These are phyloP conservation scores for Phytophthora kernoviae DNA, from an alignment of 352 stramenopile genomes.

Conservation along the genomic window DNA sequence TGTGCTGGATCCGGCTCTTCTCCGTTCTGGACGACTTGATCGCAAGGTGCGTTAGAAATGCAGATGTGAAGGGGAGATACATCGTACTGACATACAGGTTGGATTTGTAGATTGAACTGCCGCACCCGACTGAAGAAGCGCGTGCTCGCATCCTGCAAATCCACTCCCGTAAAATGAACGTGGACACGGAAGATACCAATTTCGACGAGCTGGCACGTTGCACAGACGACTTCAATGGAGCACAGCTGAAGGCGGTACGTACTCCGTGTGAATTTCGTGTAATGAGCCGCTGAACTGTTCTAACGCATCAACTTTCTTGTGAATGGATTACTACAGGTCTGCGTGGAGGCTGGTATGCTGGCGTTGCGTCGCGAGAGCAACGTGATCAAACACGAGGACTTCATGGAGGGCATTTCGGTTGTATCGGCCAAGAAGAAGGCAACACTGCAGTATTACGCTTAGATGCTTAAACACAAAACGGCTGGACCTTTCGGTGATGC, in stretches of 20 bases:
- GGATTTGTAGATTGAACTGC: slow-evolving; percentile 95
- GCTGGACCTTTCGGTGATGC: background rate
- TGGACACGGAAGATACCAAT: slow-evolving; percentile 94
- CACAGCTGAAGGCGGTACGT: slow-evolving; percentile 95
- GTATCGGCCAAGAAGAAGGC: slow-evolving; percentile 98
- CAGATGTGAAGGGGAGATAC: background rate
- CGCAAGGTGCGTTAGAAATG: slow-evolving; percentile 82
- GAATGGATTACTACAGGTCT: slow-evolving; percentile 64
- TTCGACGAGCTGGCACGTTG: slow-evolving; percentile 97
- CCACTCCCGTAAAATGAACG: slow-evolving; percentile 98
- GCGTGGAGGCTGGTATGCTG: slow-evolving; percentile 98
- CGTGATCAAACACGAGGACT: slow-evolving; percentile 98
- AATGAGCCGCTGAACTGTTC: background rate
- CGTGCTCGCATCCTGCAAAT: slow-evolving; percentile 97
- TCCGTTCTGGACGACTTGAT: slow-evolving; percentile 93
- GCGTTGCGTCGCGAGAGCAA: slow-evolving; percentile 94
- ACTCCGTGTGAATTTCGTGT: background rate
- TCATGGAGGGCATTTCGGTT: slow-evolving; percentile 99
- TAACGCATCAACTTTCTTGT: background rate
- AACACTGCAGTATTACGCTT: slow-evolving; percentile 97
- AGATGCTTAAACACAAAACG: slow-evolving; percentile 34
- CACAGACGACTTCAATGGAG: slow-evolving; percentile 99
- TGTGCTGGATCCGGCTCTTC: slow-evolving; percentile 96
- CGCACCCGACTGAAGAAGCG: slow-evolving; percentile 97
- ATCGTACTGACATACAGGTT: background rate